phyloP scores from a whole-genome alignment of 345 rosid genomes.

The Lepidium didymum region DNA sequence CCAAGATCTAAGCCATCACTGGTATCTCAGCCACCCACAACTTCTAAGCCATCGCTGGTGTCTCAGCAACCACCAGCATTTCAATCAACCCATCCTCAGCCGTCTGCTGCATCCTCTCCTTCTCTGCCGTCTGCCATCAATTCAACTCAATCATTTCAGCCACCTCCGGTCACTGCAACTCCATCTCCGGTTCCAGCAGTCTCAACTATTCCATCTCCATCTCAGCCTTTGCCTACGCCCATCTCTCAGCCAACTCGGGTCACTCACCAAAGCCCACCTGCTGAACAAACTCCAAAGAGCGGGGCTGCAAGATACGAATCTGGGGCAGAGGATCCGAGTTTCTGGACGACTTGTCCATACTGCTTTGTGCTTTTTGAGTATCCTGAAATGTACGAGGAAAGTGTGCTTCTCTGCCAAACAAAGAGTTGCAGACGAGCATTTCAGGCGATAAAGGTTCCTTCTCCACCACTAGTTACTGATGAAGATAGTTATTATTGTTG shows the following conservation, averaged over 20 bases:
- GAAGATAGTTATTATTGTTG: conserved; percentile 58
- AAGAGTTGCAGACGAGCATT: conserved; percentile 66
- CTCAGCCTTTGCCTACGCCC: background rate
- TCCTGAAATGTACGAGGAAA: conserved; percentile 60
- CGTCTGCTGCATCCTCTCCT: conserved; percentile 8
- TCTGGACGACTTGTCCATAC: conserved; percentile 95
- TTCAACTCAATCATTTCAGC: conserved; percentile 8
- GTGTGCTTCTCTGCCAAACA: conserved; percentile 59
- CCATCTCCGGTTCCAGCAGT: conserved; percentile 4
- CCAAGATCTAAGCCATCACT: background rate
- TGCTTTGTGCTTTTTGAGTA: conserved; percentile 75
- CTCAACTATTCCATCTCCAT: conserved; percentile 8
- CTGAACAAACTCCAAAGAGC: conserved; percentile 18
- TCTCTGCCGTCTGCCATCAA: conserved; percentile 3
- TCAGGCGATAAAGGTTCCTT: conserved; percentile 58
- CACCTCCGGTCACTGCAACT: conserved; percentile 3
- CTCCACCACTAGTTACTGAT: conserved; percentile 51
- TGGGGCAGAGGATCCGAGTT: conserved; percentile 34
- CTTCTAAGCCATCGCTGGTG: background rate
- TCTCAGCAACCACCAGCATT: background rate
- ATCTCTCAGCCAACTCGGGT: conserved; percentile 6
- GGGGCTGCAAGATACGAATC: conserved; percentile 3
- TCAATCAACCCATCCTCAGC: conserved; percentile 6
- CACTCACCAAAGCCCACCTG: conserved; percentile 5
- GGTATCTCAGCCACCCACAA: background rate